Conservation (phyloP, 2,329 filamentous ascomycete genomes). For the Aspergillus udagawae region DNA sequence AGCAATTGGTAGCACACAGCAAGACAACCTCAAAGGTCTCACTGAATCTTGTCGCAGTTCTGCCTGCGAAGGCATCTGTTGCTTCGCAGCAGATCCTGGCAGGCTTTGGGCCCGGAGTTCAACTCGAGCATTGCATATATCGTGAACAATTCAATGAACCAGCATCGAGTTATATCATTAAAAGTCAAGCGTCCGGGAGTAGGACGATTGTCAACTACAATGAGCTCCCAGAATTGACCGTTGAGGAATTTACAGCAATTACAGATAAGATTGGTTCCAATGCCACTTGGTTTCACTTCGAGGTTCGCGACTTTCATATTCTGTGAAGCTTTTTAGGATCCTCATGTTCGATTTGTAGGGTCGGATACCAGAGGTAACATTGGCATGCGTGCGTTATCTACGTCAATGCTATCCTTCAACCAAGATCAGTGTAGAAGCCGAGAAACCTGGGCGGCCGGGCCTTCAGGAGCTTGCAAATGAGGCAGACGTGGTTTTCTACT, state of each 20-base stretch:
- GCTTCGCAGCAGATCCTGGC: conserved; percentile 51
- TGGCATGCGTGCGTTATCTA: conserved; percentile 57
- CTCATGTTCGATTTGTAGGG: conserved; percentile 42
- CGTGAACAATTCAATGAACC: conserved; percentile 53
- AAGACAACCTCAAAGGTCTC: conserved; percentile 8
- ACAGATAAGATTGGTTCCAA: conserved; percentile 37
- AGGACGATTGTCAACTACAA: conserved; percentile 70
- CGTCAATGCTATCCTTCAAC: conserved; percentile 44
- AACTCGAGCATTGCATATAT: conserved; percentile 57
- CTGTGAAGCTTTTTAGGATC: background rate
- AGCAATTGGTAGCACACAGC: conserved; percentile 51
- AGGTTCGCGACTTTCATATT: conserved; percentile 44
- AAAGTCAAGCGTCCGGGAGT: conserved; percentile 55
- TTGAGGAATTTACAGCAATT: conserved; percentile 54
- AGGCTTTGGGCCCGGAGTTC: conserved; percentile 51
- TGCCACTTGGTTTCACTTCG: conserved; percentile 65
- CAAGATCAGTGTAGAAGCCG: conserved; percentile 65
- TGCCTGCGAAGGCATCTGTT: conserved; percentile 53
- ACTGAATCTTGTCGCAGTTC: conserved; percentile 41
- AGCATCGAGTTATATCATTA: conserved; percentile 67
- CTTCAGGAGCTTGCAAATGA: conserved; percentile 56
- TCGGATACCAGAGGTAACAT: conserved; percentile 58
- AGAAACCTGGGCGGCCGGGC: conserved; percentile 62
- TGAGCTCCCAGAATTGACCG: conserved; percentile 63
- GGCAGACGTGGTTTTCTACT: conserved; percentile 72